Percentiles rank a stretch among this genome's conserved stretches.
phyloP scores from a whole-genome alignment of 345 rosid species.

The Hibiscus trionum region DNA sequence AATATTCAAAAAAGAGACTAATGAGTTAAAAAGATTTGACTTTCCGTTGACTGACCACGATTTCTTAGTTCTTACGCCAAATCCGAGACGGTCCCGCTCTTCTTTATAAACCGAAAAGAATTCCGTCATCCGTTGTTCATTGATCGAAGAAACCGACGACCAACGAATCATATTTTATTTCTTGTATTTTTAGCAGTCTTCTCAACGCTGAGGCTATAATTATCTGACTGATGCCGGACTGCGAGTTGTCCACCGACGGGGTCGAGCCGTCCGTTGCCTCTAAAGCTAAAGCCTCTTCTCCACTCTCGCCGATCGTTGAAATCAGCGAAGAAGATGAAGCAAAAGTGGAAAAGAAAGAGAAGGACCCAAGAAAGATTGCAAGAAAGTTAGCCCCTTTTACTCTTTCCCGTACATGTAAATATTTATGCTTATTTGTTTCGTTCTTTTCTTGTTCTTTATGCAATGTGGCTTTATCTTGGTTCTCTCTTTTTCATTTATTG shows the following conservation, averaged over 20 bases:
- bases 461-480: not conserved
- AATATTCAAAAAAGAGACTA: not conserved
- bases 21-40: not conserved
- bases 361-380: conserved; percentile 10
- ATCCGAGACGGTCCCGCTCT: not conserved
- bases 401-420: not conserved
- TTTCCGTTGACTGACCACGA: not conserved
- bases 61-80: no score
- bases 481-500: not conserved
- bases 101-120: not conserved
- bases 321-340: not conserved
- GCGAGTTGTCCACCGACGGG: not conserved
- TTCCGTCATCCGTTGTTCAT: not conserved
- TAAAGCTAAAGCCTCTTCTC: not conserved
- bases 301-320: not conserved
- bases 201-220: not conserved
- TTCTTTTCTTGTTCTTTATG: not conserved
- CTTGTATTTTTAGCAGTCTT: not conserved
- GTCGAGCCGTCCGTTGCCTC: not conserved
- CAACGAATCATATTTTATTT: not conserved
- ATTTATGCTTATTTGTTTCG: not conserved
- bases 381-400: not conserved
- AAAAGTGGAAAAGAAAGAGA: not conserved
- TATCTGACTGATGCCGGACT: conserved; percentile 1
- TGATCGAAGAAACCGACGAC: not conserved